phyloP scores from a whole-genome alignment of 2,329 filamentous ascomycete species.

The Paraphaeosphaeria sporulosa region DNA sequence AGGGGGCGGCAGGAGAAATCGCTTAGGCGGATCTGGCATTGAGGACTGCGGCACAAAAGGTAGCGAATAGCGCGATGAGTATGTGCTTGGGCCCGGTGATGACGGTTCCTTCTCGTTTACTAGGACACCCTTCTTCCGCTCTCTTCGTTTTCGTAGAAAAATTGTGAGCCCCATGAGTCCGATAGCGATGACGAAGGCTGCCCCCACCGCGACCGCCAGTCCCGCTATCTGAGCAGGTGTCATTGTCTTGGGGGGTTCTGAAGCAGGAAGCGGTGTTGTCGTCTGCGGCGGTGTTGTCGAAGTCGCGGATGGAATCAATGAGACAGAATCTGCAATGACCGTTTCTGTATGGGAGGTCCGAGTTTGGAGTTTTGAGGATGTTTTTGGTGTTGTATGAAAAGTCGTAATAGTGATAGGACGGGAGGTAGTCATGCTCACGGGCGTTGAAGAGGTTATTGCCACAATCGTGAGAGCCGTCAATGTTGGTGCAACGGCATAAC shows the following conservation, averaged over 20 bases:
- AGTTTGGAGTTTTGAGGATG: conserved; percentile 16
- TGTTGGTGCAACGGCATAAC: conserved; percentile 46
- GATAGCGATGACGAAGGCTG: conserved; percentile 48
- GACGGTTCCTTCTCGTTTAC: conserved; percentile 30
- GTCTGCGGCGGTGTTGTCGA: conserved; percentile 24
- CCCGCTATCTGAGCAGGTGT: conserved; percentile 50
- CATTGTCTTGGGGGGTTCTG: conserved; percentile 34
- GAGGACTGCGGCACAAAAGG: conserved; percentile 23
- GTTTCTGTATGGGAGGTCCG: conserved; percentile 27
- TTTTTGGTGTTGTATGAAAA: conserved; percentile 16
- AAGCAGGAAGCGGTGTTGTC: conserved; percentile 20
- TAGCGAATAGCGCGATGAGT: conserved; percentile 33
- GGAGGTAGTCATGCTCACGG: conserved; percentile 20
- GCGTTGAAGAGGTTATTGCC: conserved; percentile 29
- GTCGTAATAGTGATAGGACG: conserved; percentile 18
- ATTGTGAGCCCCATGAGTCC: conserved; percentile 49
- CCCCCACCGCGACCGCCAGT: conserved; percentile 46
- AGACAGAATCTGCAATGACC: conserved; percentile 36
- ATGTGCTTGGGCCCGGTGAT: conserved; percentile 17
- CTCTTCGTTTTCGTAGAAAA: conserved; percentile 44
- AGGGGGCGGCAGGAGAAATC: conserved; percentile 26
- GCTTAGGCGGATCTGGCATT: conserved; percentile 19
- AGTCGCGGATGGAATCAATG: conserved; percentile 32
- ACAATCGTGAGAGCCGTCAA: conserved; percentile 44
- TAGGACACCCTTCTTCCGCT: conserved; percentile 31